phyloP scores from a whole-genome alignment of 441 rosid species.

The Erysimum cheiri region DNA sequence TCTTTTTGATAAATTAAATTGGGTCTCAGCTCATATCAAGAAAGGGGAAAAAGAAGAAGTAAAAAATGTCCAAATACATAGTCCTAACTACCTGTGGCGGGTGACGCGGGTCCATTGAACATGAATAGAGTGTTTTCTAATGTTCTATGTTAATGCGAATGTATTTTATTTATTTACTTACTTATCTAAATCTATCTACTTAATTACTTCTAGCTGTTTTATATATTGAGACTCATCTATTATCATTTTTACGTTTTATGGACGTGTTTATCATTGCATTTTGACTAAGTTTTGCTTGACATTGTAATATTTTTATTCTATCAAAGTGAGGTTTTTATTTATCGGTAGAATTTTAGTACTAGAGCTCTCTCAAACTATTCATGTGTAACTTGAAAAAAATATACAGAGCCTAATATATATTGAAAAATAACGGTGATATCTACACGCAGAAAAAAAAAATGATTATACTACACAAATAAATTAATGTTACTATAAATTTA shows the following conservation, averaged over 20 bases:
- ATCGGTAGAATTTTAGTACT: no score
- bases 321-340: no score
- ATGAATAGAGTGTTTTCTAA: slow-evolving; percentile 20
- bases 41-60: background rate
- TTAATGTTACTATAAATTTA: no score
- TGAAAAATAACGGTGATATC: no score
- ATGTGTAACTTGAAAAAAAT: no score
- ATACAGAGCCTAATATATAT: no score
- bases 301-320: background rate
- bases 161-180: background rate
- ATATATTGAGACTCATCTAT: background rate
- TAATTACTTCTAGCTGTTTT: background rate
- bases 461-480: no score
- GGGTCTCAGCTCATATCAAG: background rate
- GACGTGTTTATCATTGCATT: background rate
- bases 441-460: no score
- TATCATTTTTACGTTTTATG: background rate
- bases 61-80: background rate
- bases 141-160: slow-evolving; percentile 11
- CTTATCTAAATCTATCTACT: background rate
- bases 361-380: no score
- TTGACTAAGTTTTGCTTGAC: background rate
- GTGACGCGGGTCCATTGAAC: slow-evolving; percentile 19
- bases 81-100: background rate
- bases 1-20: background rate